Evolutionary conservation across 2,329 filamentous ascomycete genomes (phyloP), one percentile per base, ranked within the genome.

Genomic region (Hypoxylon sp.): DNA sequence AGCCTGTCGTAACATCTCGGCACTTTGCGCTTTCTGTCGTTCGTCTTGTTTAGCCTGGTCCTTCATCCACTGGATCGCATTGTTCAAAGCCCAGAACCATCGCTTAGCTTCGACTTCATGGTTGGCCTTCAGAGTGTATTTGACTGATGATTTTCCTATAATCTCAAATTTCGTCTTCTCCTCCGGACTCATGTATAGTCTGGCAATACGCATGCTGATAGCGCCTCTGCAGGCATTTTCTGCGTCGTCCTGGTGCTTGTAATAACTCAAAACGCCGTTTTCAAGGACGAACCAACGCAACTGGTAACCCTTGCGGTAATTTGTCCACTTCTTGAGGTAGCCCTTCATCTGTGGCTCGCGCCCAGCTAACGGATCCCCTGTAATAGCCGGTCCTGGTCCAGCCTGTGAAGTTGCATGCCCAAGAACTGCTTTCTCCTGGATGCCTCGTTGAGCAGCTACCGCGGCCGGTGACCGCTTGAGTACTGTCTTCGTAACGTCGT

Each of bases 71-170:
- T 98, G 96, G 54, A 99, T 99, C 5, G 96, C 95, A 79, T 99
- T 99, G 82, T 99, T 99, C 70, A 99, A 84, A 0, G 96, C 93
- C 96, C 96, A 99, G 81, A 97, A 99, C 96, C 96, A 99, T 61
- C 96, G 89, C 81, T 99, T 99, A 5, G 96, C 95, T 80, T 99
- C 96, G 29, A 98, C 95, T 77, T 98, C 92, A 80, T 99, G 96
- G 76, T 99, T 99, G 0, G 96, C 96, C 80, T 97, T 98, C 58
- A 99, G 86, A 53, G 97, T 95, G 79, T 99, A 99, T 81, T 98
- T 99, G 79, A 99, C 96, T 0, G 95, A 98, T 0, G 95, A 98
- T 81, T 99, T 99, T 57, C 96, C 96, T 69, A 95, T 93, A 58
- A 99, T 98, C 77, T 99, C 96, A 76, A 99, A 98, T 66, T 95